Evolutionary conservation across 2,329 filamentous ascomycete genomes (phyloP).

Genomic region (Trichoderma pleuroti): DNA sequence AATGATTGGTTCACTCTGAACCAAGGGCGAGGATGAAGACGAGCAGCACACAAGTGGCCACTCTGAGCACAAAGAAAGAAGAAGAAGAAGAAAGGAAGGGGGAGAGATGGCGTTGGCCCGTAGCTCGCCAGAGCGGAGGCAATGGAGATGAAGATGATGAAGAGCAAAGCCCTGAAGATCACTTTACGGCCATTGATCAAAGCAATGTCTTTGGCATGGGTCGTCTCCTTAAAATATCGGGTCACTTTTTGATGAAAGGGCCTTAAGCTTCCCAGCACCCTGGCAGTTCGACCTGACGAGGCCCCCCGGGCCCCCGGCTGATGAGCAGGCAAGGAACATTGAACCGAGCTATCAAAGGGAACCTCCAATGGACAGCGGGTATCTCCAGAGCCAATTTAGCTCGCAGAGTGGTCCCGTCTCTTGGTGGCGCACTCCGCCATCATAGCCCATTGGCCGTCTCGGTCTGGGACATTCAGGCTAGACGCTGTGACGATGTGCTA

Average conservation of each 20-base stretch:
- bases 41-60: not conserved
- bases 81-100: not conserved
- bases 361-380: constrained; percentile 13
- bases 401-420: not conserved
- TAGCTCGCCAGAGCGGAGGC: not conserved
- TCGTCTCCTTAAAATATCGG: constrained; percentile 12
- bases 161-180: constrained; percentile 15
- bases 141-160: not conserved
- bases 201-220: constrained; percentile 8
- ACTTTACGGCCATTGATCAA: not conserved
- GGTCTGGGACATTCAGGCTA: not conserved
- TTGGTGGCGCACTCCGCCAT: constrained; percentile 7
- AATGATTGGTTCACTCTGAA: not conserved
- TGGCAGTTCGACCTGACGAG: constrained; percentile 3
- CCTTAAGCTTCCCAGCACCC: not conserved
- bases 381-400: constrained; percentile 16
- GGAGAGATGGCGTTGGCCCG: not conserved
- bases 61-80: not conserved
- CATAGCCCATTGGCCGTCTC: constrained; percentile 5
- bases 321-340: not conserved
- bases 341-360: constrained; percentile 2
- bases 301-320: constrained; percentile 2
- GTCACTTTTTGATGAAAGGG: constrained; percentile 12
- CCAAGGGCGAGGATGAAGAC: not conserved
- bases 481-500: not conserved